phyloP scores from a whole-genome alignment of 306 rosid species.

The Castanea mollissima region DNA sequence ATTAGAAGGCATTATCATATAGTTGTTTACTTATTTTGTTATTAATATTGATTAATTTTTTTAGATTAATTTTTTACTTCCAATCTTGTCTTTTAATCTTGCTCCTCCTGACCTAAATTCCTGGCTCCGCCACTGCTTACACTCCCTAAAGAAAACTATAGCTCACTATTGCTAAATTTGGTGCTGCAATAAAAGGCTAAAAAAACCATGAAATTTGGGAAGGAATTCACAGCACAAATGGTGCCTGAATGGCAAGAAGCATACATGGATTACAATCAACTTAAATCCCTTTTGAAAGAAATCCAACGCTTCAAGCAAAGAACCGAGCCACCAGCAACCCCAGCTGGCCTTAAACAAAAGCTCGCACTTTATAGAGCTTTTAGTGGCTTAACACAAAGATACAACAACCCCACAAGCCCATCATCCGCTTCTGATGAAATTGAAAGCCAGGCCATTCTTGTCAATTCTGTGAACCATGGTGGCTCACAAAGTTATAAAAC shows the following conservation, averaged over 20 bases:
- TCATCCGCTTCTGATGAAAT: constrained; percentile 24
- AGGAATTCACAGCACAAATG: constrained; percentile 58
- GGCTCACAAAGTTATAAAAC: constrained; percentile 41
- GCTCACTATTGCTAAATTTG: too few relatives aligned
- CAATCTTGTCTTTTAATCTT: too few relatives aligned
- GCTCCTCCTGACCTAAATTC: too few relatives aligned
- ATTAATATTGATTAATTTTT: too few relatives aligned
- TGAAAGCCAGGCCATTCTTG: constrained; percentile 59
- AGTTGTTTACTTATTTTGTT: too few relatives aligned
- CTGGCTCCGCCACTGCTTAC: too few relatives aligned
- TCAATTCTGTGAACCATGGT: constrained; percentile 27
- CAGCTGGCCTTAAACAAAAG: constrained; percentile 39
- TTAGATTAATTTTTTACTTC: too few relatives aligned
- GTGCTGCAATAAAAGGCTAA: background rate
- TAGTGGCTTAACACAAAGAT: constrained; percentile 61
- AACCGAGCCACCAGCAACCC: constrained; percentile 16
- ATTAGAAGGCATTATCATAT: too few relatives aligned
- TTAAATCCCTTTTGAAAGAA: constrained; percentile 51
- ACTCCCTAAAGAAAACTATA: too few relatives aligned
- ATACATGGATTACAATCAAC: constrained; percentile 55
- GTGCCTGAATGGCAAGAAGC: constrained; percentile 83
- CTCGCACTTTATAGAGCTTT: constrained; percentile 57
- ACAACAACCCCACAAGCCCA: constrained; percentile 19
- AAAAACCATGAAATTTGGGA: constrained; percentile 65
- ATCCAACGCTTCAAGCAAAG: constrained; percentile 28